A percentile compares a stretch with the other conserved stretches of the same genome.
Conservation (phyloP, 805 yeast genomes). For the Teunomyces lycoperdinae region DNA sequence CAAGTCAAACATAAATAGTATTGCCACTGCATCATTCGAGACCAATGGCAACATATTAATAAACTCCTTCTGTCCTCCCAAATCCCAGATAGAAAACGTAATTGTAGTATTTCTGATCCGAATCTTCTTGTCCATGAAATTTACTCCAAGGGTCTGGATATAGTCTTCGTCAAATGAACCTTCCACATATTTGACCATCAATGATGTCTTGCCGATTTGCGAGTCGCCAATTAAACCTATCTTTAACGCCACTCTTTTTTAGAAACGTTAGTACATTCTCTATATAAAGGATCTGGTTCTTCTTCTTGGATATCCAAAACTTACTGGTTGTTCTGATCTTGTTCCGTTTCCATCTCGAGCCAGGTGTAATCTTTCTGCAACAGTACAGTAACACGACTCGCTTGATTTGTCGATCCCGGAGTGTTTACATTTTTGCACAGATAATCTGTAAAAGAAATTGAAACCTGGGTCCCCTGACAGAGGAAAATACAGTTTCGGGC, state of each 20-base stretch:
- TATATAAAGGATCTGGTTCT: no score
- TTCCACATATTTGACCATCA: slow-evolving; percentile 97
- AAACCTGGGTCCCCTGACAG: background rate
- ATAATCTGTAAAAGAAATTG: background rate
- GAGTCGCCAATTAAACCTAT: slow-evolving; percentile 95
- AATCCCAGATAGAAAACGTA: slow-evolving; percentile 90
- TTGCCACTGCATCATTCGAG: slow-evolving; percentile 87
- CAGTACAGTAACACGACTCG: background rate
- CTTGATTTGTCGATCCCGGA: background rate
- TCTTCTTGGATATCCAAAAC: slow-evolving; percentile 12
- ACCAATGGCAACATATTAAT: slow-evolving; percentile 94
- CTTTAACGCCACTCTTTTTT: slow-evolving; percentile 59
- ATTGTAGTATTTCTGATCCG: slow-evolving; percentile 82
- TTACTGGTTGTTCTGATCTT: slow-evolving; percentile 38
- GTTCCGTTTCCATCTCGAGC: slow-evolving; percentile 13
- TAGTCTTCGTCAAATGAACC: slow-evolving; percentile 89
- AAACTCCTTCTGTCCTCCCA: slow-evolving; percentile 94
- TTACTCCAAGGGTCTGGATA: slow-evolving; percentile 92
- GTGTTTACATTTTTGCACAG: slow-evolving; percentile 1
- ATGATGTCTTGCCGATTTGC: slow-evolving; percentile 91
- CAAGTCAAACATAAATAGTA: slow-evolving; percentile 82
- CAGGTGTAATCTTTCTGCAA: background rate
- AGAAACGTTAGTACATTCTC: slow-evolving; percentile 17
- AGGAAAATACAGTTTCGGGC: background rate
- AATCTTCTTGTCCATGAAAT: slow-evolving; percentile 88